phyloP scores from a whole-genome alignment of 2,329 filamentous ascomycete species.

The Aureobasidium sp. region DNA sequence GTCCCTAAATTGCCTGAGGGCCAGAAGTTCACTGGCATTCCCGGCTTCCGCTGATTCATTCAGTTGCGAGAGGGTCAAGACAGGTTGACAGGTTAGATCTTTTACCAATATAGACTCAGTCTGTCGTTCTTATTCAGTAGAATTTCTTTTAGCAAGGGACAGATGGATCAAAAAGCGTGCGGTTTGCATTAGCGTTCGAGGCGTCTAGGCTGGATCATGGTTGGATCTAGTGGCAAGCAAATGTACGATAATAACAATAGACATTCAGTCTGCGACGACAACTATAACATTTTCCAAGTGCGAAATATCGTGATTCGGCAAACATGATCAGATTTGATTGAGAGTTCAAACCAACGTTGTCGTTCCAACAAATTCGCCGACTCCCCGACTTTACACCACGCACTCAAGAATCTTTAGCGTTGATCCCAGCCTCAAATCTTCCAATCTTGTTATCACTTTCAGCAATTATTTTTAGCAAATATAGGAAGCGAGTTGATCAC shows the following conservation, averaged over 20 bases:
- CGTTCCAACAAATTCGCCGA: neutral
- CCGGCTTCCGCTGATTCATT: slow-evolving; percentile 8
- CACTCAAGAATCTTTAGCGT: neutral
- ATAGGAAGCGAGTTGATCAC: neutral
- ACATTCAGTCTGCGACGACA: neutral
- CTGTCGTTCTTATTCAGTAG: neutral
- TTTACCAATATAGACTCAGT: neutral
- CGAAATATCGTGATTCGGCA: neutral
- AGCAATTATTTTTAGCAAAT: neutral
- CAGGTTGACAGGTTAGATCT: neutral
- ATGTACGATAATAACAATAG: neutral
- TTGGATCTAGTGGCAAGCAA: slow-evolving; percentile 7
- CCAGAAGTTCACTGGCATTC: slow-evolving; percentile 9
- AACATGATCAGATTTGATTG: neutral
- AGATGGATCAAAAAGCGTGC: neutral
- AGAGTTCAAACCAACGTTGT: neutral
- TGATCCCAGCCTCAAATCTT: neutral
- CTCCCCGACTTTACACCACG: neutral
- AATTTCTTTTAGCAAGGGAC: neutral
- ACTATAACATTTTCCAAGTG: neutral
- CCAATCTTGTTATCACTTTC: neutral
- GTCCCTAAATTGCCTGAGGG: slow-evolving; percentile 43
- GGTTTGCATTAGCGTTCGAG: neutral
- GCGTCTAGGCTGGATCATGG: neutral
- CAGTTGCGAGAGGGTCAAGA: neutral